Percentiles rank a stretch among this genome's conserved stretches.
These are phyloP conservation scores for Neltuma alba DNA, from an alignment of 306 rosid species.

Conservation along the genomic window DNA sequence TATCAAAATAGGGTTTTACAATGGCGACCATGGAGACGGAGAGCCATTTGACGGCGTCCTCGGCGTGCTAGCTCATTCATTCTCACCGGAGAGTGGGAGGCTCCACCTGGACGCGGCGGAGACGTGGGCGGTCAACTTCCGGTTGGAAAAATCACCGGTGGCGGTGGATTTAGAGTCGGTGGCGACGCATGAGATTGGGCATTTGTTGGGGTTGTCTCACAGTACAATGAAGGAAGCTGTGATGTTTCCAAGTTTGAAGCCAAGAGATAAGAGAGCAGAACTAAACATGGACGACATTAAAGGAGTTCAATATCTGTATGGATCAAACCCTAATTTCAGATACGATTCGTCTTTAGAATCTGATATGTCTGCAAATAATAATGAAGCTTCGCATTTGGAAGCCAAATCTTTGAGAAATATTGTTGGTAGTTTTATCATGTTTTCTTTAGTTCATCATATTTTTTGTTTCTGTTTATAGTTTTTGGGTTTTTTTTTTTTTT, in stretches of 20 bases:
- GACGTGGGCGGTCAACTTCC: constrained; percentile 75
- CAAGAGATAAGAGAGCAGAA: constrained; percentile 66
- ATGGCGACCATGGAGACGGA: constrained; percentile 81
- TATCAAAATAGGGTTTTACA: constrained; percentile 70
- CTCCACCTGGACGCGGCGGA: constrained; percentile 88
- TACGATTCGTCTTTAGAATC: constrained; percentile 52
- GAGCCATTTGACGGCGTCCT: constrained; percentile 86
- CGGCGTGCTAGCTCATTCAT: constrained; percentile 82
- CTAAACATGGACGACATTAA: constrained; percentile 65
- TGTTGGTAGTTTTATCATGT: not conserved
- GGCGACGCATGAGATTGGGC: constrained; percentile 88
- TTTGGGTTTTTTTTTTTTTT: not conserved
- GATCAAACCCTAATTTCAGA: constrained; percentile 71
- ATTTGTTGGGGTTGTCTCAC: constrained; percentile 79
- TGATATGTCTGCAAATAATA: constrained; percentile 57
- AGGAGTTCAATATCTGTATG: constrained; percentile 83
- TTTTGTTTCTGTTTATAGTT: constrained; percentile 17
- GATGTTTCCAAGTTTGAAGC: constrained; percentile 83
- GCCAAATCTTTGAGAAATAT: constrained; percentile 16
- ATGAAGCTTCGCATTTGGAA: constrained; percentile 36
- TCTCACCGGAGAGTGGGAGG: constrained; percentile 76
- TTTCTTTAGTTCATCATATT: constrained; percentile 21
- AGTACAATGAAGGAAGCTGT: constrained; percentile 67
- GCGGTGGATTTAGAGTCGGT: constrained; percentile 89
- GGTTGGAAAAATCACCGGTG: constrained; percentile 49